phyloP scores from a whole-genome alignment of 1,139 yeast genomes.

The Pichia sp. region DNA sequence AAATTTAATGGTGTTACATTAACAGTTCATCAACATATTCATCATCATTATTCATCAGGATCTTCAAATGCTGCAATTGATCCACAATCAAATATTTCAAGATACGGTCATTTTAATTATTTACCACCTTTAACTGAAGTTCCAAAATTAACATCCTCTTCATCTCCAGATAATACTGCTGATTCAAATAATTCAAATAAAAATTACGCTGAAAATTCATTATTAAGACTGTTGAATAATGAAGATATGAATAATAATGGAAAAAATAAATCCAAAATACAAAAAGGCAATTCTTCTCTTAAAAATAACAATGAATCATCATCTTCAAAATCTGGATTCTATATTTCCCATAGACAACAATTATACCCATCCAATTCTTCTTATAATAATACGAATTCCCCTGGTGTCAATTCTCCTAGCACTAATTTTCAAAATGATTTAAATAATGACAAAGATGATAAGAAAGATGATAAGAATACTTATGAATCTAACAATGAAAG shows the following conservation, averaged over 20 bases:
- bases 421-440: not conserved
- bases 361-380: conserved; percentile 15
- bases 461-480: not conserved
- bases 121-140: conserved; percentile 64
- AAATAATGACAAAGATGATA: not conserved
- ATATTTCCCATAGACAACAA: conserved; percentile 16
- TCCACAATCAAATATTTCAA: conserved; percentile 50
- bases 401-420: no score
- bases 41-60: conserved; percentile 53
- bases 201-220: conserved; percentile 35
- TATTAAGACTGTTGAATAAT: conserved; percentile 37
- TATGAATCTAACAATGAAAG: not conserved
- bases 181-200: conserved; percentile 25
- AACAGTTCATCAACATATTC: conserved; percentile 80
- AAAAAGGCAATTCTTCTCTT: conserved; percentile 12
- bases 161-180: conserved; percentile 33
- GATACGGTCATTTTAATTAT: conserved; percentile 68
- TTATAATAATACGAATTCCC: not conserved
- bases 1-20: conserved; percentile 52
- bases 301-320: not conserved
- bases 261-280: not conserved
- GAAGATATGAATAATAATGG: no score
- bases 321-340: conserved; percentile 8
- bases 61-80: conserved; percentile 35
- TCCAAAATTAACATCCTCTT: conserved; percentile 61